Percentiles rank a stretch among this genome's conserved stretches.
Conservation (phyloP, 257 asterid species). For the Solanum ossicruentum region DNA sequence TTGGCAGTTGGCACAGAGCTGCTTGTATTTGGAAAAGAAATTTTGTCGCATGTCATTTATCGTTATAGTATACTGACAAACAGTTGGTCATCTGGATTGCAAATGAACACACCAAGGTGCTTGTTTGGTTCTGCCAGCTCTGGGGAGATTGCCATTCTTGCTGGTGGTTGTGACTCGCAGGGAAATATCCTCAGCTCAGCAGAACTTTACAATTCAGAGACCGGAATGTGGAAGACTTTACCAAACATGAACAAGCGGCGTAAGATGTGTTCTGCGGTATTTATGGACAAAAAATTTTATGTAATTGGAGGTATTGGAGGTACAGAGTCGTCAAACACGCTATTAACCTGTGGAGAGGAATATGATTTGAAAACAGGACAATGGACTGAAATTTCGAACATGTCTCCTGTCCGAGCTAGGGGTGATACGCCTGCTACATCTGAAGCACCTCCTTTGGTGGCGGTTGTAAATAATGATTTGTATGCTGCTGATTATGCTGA, state of each 20-base stretch:
- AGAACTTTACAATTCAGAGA: constrained; percentile 47
- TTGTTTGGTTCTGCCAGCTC: constrained; percentile 82
- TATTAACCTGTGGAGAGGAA: constrained; percentile 42
- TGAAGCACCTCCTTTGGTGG: constrained; percentile 88
- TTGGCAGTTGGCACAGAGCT: constrained; percentile 98
- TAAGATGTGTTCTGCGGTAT: constrained; percentile 84
- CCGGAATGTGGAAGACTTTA: constrained; percentile 46
- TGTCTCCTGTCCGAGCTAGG: constrained; percentile 68
- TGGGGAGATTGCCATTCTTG: constrained; percentile 72
- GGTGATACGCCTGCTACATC: constrained; percentile 46
- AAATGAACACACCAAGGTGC: constrained; percentile 74
- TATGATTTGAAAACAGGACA: constrained; percentile 29
- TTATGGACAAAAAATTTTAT: constrained; percentile 62
- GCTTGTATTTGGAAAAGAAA: constrained; percentile 73
- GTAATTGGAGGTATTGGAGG: constrained; percentile 78
- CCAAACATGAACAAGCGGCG: constrained; percentile 66
- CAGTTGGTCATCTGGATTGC: constrained; percentile 78
- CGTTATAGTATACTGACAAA: constrained; percentile 74
- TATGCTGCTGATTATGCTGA: constrained; percentile 85
- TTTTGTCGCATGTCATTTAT: constrained; percentile 58
- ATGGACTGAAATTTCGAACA: constrained; percentile 75
- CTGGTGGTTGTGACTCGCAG: constrained; percentile 72
- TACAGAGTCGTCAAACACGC: constrained; percentile 21
- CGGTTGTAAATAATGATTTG: constrained; percentile 66
- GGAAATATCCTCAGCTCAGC: constrained; percentile 46